Conservation (phyloP, 164 flowering plant genomes). For the Berberis thunbergii region DNA sequence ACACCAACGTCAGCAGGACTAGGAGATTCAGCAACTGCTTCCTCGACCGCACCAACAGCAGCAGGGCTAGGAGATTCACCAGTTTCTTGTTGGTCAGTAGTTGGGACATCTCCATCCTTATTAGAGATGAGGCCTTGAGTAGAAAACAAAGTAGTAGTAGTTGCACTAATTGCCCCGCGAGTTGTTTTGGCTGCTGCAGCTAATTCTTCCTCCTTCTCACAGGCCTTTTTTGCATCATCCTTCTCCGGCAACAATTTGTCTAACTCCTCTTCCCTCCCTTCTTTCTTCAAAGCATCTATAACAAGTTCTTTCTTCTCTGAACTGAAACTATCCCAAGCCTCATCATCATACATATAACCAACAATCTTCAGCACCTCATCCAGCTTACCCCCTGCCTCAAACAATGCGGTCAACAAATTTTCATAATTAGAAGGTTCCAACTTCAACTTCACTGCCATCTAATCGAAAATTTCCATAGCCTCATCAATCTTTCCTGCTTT, state of each 20-base stretch:
- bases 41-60: not conserved
- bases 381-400: slow-evolving; percentile 41
- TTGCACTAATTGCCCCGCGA: too few relatives aligned
- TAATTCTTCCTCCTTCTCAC: slow-evolving; percentile 53
- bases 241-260: slow-evolving; percentile 57
- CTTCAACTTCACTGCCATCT: slow-evolving; percentile 80
- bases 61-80: not conserved
- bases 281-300: slow-evolving; percentile 48
- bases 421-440: slow-evolving; percentile 53
- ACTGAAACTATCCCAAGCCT: slow-evolving; percentile 28
- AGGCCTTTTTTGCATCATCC: slow-evolving; percentile 23
- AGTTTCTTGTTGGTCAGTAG: not conserved
- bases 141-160: too few relatives aligned
- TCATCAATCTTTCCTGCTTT: slow-evolving; percentile 63
- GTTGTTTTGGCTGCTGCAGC: slow-evolving; percentile 11
- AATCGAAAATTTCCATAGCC: slow-evolving; percentile 62
- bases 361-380: slow-evolving; percentile 63
- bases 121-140: too few relatives aligned
- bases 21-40: too few relatives aligned
- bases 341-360: slow-evolving; percentile 53
- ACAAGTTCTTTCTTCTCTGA: slow-evolving; percentile 65
- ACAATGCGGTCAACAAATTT: slow-evolving; percentile 54
- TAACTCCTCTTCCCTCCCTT: slow-evolving; percentile 76
- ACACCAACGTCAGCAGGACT: not conserved
- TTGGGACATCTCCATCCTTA: not conserved